A percentile compares a stretch with the other conserved stretches of the same genome.
phyloP scores from a whole-genome alignment of 179 eudicot genomes.

The Nepenthes alata region DNA sequence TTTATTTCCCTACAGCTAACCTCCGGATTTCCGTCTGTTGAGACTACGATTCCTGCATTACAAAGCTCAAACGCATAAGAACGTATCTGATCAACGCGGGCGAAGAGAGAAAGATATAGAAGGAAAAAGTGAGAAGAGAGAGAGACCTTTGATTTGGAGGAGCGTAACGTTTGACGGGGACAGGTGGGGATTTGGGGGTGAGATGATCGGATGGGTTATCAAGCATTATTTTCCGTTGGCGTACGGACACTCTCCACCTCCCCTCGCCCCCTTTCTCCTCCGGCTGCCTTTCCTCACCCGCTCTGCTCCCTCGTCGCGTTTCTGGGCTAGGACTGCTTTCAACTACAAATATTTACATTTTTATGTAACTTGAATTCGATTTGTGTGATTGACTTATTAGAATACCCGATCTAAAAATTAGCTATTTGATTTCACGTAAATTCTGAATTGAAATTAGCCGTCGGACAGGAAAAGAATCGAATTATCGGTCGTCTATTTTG shows the following conservation, averaged over 20 bases:
- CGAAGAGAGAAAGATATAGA: not conserved
- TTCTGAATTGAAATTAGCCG: too few relatives aligned
- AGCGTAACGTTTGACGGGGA: conserved; percentile 18
- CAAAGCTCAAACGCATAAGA: too few relatives aligned
- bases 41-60: conserved; percentile 16
- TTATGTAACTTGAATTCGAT: too few relatives aligned
- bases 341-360: too few relatives aligned
- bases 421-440: too few relatives aligned
- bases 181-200: conserved; percentile 5
- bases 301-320: too few relatives aligned
- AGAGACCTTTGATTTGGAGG: conserved; percentile 23
- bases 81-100: not conserved
- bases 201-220: conserved; percentile 13
- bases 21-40: conserved; percentile 21
- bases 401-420: too few relatives aligned
- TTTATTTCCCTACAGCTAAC: not conserved
- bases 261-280: not conserved
- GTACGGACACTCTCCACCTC: too few relatives aligned
- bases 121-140: not conserved
- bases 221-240: conserved; percentile 4
- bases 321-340: too few relatives aligned
- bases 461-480: too few relatives aligned
- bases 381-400: too few relatives aligned
- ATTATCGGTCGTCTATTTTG: too few relatives aligned
- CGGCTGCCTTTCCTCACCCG: not conserved